A percentile compares a stretch with the other conserved stretches of the same genome.
These are phyloP conservation scores for Pythium periplocum DNA, from an alignment of 352 stramenopile genomes.

Conservation along the genomic window DNA sequence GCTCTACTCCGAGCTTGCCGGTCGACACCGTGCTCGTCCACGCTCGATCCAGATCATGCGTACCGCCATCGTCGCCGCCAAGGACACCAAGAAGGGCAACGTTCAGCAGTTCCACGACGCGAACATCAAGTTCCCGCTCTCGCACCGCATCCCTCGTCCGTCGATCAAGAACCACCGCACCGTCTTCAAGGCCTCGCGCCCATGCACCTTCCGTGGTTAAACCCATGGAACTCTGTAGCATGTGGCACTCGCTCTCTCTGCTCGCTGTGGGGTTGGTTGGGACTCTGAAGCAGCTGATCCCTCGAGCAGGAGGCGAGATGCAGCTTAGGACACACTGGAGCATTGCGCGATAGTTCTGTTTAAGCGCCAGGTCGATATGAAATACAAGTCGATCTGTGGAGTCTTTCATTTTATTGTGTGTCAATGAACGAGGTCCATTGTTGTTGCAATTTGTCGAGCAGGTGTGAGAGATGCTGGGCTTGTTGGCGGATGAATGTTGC, in stretches of 20 bases:
- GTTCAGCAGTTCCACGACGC: slow-evolving; percentile 96
- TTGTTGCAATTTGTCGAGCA: too few relatives aligned
- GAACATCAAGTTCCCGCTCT: slow-evolving; percentile 98
- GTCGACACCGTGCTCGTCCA: slow-evolving; percentile 94
- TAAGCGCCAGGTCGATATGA: too few relatives aligned
- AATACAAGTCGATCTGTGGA: too few relatives aligned
- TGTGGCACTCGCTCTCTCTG: slow-evolving; percentile 1
- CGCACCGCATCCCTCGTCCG: slow-evolving; percentile 92
- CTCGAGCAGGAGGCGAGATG: too few relatives aligned
- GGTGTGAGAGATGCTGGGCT: too few relatives aligned
- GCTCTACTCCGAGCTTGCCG: slow-evolving; percentile 99
- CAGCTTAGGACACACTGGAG: too few relatives aligned
- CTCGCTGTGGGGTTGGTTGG: not conserved
- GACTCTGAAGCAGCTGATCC: too few relatives aligned
- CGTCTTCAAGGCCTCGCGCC: slow-evolving; percentile 95
- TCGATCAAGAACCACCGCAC: slow-evolving; percentile 94
- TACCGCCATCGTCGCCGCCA: slow-evolving; percentile 93
- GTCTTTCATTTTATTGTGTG: too few relatives aligned
- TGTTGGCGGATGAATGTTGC: too few relatives aligned
- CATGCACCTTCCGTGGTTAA: slow-evolving; percentile 99
- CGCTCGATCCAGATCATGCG: slow-evolving; percentile 99
- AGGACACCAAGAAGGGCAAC: slow-evolving; percentile 95
- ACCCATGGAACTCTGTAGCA: slow-evolving; percentile 6
- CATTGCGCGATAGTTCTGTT: too few relatives aligned
- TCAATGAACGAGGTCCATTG: too few relatives aligned